These are phyloP conservation scores for Zygoascus ofunaensis DNA, from an alignment of 805 yeast genomes.

Conservation along the genomic window DNA sequence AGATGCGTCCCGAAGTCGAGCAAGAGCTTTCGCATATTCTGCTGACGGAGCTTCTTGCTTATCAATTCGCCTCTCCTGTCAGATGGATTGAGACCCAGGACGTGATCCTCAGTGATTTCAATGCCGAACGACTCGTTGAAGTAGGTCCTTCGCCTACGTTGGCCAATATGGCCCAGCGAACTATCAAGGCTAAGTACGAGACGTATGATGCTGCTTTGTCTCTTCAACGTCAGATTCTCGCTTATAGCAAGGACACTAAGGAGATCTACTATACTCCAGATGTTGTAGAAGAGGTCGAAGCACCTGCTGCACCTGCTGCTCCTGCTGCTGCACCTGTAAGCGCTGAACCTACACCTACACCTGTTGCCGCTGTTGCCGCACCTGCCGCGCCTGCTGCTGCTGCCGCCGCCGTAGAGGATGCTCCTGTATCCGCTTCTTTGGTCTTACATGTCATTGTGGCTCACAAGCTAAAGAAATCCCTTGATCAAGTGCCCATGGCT, in stretches of 20 bases:
- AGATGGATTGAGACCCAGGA: conserved; percentile 99
- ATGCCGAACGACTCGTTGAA: conserved; percentile 95
- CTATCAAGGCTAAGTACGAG: conserved; percentile 90
- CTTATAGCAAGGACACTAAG: conserved; percentile 92
- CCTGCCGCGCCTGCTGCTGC: conserved; percentile 71
- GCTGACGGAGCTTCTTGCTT: conserved; percentile 91
- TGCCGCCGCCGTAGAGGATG: conserved; percentile 78
- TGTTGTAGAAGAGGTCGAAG: conserved; percentile 30
- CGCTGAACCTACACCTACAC: conserved; percentile 44
- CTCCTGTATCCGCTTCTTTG: conserved; percentile 76
- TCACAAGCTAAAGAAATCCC: conserved; percentile 85
- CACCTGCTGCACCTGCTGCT: conserved; percentile 28
- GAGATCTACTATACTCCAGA: conserved; percentile 81
- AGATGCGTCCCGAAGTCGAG: conserved; percentile 88
- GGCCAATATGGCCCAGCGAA: conserved; percentile 98
- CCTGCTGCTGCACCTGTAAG: conserved; percentile 47
- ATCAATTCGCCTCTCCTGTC: conserved; percentile 98
- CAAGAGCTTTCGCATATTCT: conserved; percentile 95
- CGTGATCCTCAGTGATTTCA: conserved; percentile 86
- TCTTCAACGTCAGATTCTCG: conserved; percentile 84
- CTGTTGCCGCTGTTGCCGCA: conserved; percentile 53
- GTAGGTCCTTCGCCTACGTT: conserved; percentile 98
- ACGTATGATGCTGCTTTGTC: conserved; percentile 95
- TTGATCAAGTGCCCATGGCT: conserved; percentile 75
- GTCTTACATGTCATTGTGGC: conserved; percentile 86